Conservation (phyloP, 2,329 filamentous ascomycete genomes). For the Metarhizium guizhouense region DNA sequence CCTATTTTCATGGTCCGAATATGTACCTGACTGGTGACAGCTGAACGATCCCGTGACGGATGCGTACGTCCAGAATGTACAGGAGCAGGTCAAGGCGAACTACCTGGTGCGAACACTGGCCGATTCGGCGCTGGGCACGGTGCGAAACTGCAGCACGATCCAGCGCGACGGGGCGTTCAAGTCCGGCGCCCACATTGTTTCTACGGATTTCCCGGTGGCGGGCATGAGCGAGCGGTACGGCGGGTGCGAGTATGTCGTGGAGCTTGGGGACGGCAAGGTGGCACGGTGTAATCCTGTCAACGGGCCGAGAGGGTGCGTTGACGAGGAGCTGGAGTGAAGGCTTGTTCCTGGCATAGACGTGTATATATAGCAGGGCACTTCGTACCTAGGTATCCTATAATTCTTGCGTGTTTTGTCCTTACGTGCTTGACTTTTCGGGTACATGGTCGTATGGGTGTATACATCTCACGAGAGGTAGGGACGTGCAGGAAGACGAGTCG, state of each 20-base stretch:
- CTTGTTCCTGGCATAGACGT: not conserved
- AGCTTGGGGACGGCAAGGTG: constrained; percentile 13
- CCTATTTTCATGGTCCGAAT: too few relatives aligned
- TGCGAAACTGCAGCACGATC: constrained; percentile 27
- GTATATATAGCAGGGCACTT: too few relatives aligned
- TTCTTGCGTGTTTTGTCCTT: too few relatives aligned
- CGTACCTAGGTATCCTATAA: too few relatives aligned
- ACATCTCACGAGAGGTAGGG: too few relatives aligned
- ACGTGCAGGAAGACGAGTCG: too few relatives aligned
- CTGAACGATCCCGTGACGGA: constrained; percentile 31
- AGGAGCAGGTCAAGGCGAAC: constrained; percentile 32
- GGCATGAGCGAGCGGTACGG: constrained; percentile 35
- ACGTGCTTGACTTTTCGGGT: too few relatives aligned
- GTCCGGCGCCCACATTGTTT: constrained; percentile 40
- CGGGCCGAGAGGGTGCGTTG: constrained; percentile 10
- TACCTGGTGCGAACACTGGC: constrained; percentile 41
- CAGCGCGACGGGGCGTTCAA: constrained; percentile 22
- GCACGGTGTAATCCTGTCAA: constrained; percentile 24
- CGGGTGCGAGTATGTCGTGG: constrained; percentile 32
- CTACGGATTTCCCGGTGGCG: constrained; percentile 37
- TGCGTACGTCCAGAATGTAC: constrained; percentile 29
- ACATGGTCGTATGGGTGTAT: too few relatives aligned
- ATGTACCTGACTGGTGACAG: constrained; percentile 12
- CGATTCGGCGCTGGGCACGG: constrained; percentile 34
- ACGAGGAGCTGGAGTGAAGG: constrained; percentile 6